These are phyloP conservation scores for Austroboletus novae-zelandiae DNA, from an alignment of 1,284 basidiomycete species.

Conservation along the genomic window DNA sequence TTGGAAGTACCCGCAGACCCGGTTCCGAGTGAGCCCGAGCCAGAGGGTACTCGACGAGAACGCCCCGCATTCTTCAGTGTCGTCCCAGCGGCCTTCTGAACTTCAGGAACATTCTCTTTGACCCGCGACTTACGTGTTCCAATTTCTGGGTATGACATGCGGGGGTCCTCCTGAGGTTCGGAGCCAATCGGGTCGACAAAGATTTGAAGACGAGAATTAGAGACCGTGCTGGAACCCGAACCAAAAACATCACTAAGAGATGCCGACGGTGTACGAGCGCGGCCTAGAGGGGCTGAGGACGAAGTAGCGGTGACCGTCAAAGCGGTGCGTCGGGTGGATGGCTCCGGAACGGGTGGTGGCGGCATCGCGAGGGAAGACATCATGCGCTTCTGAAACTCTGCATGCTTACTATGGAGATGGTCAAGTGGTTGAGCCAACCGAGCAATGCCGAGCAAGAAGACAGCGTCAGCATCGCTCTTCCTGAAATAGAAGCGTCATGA, in stretches of 20 bases:
- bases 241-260: slow-evolving; percentile 25
- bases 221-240: slow-evolving; percentile 24
- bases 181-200: slow-evolving; percentile 67
- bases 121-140: slow-evolving; percentile 71
- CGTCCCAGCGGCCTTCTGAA: slow-evolving; percentile 62
- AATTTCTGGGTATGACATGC: slow-evolving; percentile 62
- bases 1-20: slow-evolving; percentile 33
- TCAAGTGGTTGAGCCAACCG: slow-evolving; percentile 74
- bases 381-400: slow-evolving; percentile 83
- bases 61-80: slow-evolving; percentile 60
- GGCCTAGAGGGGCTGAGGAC: slow-evolving; percentile 23
- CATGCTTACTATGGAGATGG: slow-evolving; percentile 69
- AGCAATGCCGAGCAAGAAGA: slow-evolving; percentile 84
- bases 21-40: slow-evolving; percentile 32
- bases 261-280: slow-evolving; percentile 23
- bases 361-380: slow-evolving; percentile 47
- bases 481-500: slow-evolving; percentile 39
- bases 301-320: slow-evolving; percentile 35
- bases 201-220: slow-evolving; percentile 61
- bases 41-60: slow-evolving; percentile 49
- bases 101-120: slow-evolving; percentile 72
- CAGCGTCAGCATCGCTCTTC: slow-evolving; percentile 82
- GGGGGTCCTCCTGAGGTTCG: slow-evolving; percentile 42
- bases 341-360: slow-evolving; percentile 29
- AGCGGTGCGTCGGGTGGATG: slow-evolving; percentile 34